Conservation (phyloP, 495 filamentous ascomycete genomes). For the Aspergillus egyptiacus region DNA sequence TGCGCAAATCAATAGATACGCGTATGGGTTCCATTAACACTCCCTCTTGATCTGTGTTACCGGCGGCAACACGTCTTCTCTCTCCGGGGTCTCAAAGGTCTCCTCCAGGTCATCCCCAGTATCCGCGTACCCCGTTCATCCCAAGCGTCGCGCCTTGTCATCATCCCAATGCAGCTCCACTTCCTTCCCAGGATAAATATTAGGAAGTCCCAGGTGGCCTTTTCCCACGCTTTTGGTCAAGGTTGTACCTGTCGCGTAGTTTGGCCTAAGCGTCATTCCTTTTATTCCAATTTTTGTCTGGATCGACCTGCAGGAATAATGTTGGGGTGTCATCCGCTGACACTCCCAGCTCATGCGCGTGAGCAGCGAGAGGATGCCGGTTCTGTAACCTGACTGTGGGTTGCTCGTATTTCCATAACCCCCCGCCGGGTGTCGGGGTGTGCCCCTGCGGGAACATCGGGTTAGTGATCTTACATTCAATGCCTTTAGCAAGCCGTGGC, state of each 20-base stretch:
- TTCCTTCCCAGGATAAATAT: not conserved
- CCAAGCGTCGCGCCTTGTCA: slow-evolving; percentile 48
- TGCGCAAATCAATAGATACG: too few relatives aligned
- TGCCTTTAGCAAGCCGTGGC: slow-evolving; percentile 43
- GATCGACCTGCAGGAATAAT: too few relatives aligned
- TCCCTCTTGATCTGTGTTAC: slow-evolving; percentile 7
- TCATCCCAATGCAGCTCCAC: slow-evolving; percentile 21
- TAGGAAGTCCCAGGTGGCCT: not conserved
- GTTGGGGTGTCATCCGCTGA: too few relatives aligned
- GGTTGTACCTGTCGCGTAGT: not conserved
- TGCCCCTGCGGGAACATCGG: slow-evolving; percentile 36
- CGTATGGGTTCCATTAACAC: not conserved
- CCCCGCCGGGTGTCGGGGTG: slow-evolving; percentile 47
- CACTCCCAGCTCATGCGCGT: too few relatives aligned
- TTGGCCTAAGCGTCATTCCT: not conserved
- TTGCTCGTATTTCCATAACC: slow-evolving; percentile 24
- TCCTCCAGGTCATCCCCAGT: slow-evolving; percentile 47
- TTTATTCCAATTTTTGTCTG: too few relatives aligned
- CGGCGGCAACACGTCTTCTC: slow-evolving; percentile 20
- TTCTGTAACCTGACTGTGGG: not conserved
- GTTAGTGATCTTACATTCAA: slow-evolving; percentile 37
- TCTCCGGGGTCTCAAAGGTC: slow-evolving; percentile 42
- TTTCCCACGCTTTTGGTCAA: not conserved
- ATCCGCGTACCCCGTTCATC: slow-evolving; percentile 36
- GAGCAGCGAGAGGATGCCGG: too few relatives aligned